Evolutionary conservation across 805 yeast genomes (phyloP), one percentile per base, ranked within the genome.

Genomic region (Candida glaebosa): DNA sequence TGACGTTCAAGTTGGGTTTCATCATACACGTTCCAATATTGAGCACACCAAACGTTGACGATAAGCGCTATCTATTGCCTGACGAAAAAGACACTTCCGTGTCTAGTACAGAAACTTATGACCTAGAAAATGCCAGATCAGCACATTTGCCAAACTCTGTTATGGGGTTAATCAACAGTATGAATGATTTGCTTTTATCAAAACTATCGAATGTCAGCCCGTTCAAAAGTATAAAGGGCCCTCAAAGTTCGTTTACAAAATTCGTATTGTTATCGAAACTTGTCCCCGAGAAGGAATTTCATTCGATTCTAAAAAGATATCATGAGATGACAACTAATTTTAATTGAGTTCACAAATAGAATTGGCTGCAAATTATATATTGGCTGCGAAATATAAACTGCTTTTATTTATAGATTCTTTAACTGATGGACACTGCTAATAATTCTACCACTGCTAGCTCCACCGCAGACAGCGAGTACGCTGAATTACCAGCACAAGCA

Each of bases 401-500:
- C 28, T 25, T 25, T 25, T 12, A 25, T 12, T 12, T 12, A 25
- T 9, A 9, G 26, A 22, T 22, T 22, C 26, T 22, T 22, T 7
- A 22, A 22, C 10, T n/a, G n/a, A 22, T 22, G 26, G 26, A 22
- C 6, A 22, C 26, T 22, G 26, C 26, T 22, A 22, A 22, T 22
- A 22, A 6, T 10, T n/a, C n/a, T n/a, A 22, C 26, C 10, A 22
- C 26, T 22, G 26, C 26, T 22, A 22, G 9, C 10, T 7, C 26
- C 26, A 10, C 26, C 26, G 10, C 34, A 18, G 30, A 26, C 30
- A 22, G n/a, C 14, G 39, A 40, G 18, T 44, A 37, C 34, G 38
- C 39, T 15, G 61, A 58, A 47, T 49, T 58, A 34, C 61, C 63
- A 43, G 70, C 69, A 38, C 77, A 73, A 54, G 65, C 67, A n/a